Evolutionary conservation across 805 yeast genomes (phyloP), one percentile per base, ranked within the genome.

Genomic region (Helenozyma baotianmanensis): DNA sequence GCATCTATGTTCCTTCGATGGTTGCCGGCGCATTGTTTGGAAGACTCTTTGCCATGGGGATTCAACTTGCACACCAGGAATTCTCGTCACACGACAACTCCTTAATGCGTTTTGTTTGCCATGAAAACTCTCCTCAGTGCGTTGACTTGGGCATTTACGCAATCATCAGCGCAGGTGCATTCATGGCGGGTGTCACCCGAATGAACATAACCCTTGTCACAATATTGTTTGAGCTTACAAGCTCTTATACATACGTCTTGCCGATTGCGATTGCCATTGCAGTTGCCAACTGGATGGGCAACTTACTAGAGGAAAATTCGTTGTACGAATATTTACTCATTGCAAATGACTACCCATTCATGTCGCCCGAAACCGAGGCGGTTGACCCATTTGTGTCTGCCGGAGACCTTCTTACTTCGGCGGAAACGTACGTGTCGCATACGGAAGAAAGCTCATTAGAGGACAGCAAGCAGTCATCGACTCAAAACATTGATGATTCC

Each of bases 1-100:
- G 97, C 12, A 85, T 89, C 5, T 82, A 90, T 60, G 94, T 89
- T 35, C 97, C 97, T 2, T 83, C 95, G 2, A 85, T 90, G 94
- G 87, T 95, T 0, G 81, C 86, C 2, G 97, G 97, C 19, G 96
- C 97, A 0, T 75, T 94, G 0, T 82, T 84, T 57, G 82, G 82
- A 2, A 48, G 80, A 9, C 44, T 69, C 2, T 58, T 73, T 36
- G 75, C 76, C 1, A 61, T 70, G 53, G 21, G 49, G 4, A 45
- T 73, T 12, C 70, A 72, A 33, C 64, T 62, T 51, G 25, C 61
- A 60, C 16, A 35, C 52, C 30, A 32, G 31, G 4, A n/a, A 4
- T 18, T n/a, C 6, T 14, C 16, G 25, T 14, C 14, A 4, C 5
- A 8, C 24, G 22, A 9, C 9, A 18, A 27, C 17, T 4, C 16